Conservation (phyloP, 305 asterid genomes). For the Solanum hybrid region DNA sequence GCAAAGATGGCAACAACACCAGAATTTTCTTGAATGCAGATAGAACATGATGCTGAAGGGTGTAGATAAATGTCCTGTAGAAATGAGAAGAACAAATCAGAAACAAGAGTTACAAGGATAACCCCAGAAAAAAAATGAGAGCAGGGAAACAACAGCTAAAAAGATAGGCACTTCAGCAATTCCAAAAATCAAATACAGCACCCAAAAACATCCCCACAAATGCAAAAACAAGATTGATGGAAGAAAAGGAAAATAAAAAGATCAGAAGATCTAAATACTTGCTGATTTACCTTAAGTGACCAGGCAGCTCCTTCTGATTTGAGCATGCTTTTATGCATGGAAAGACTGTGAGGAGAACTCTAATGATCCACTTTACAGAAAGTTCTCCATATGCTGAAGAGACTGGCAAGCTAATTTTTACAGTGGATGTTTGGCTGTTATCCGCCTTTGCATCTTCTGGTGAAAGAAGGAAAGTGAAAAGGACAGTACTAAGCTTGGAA, state of each 20-base stretch:
- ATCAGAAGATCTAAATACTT: conserved; percentile 15
- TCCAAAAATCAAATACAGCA: not conserved
- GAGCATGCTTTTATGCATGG: conserved; percentile 96
- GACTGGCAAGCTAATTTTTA: conserved; percentile 45
- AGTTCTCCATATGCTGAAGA: conserved; percentile 85
- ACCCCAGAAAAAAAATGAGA: not conserved
- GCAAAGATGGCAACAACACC: conserved; percentile 52
- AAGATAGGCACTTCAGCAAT: not conserved
- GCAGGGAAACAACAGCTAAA: not conserved
- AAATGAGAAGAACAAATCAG: conserved; percentile 11
- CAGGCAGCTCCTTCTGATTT: conserved; percentile 65
- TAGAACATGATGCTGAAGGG: conserved; percentile 68
- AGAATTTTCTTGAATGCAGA: conserved; percentile 69
- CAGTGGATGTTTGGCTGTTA: conserved; percentile 31
- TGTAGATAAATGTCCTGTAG: conserved; percentile 70
- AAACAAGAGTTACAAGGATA: not conserved
- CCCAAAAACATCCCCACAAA: not conserved
- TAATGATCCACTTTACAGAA: conserved; percentile 86
- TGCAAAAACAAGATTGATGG: not conserved
- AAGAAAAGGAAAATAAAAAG: conserved; percentile 11
- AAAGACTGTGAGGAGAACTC: conserved; percentile 83
- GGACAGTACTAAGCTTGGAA: conserved; percentile 58
- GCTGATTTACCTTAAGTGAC: conserved; percentile 66
- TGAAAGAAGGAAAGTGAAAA: conserved; percentile 67
- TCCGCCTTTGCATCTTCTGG: conserved; percentile 39